Conservation (phyloP, 1,284 basidiomycete species). For the Athelia sp. region DNA sequence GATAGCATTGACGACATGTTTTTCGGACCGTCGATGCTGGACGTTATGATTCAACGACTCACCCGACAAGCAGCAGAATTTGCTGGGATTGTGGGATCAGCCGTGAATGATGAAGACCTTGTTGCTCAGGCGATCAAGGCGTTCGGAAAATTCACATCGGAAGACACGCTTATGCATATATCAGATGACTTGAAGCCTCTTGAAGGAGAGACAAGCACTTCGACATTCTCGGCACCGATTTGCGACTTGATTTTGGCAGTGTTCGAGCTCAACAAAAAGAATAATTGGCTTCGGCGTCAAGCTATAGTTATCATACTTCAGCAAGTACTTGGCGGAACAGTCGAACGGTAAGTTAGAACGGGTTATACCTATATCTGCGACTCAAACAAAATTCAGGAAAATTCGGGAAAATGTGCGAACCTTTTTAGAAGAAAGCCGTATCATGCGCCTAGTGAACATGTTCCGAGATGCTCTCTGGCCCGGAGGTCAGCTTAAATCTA, state of each 20-base stretch:
- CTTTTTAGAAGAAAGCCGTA: slow-evolving; percentile 58
- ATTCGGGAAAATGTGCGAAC: slow-evolving; percentile 73
- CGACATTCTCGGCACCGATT: slow-evolving; percentile 87
- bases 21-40: slow-evolving; percentile 90
- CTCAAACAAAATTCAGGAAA: slow-evolving; percentile 52
- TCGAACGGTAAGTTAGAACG: slow-evolving; percentile 78
- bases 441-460: slow-evolving; percentile 61
- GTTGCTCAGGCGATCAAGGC: slow-evolving; percentile 73
- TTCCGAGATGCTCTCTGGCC: slow-evolving; percentile 83
- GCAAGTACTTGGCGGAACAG: slow-evolving; percentile 91
- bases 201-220: slow-evolving; percentile 82
- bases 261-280: slow-evolving; percentile 92
- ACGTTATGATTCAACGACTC: slow-evolving; percentile 86
- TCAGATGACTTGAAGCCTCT: slow-evolving; percentile 72
- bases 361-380: not conserved
- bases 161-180: slow-evolving; percentile 64
- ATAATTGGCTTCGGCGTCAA: slow-evolving; percentile 95
- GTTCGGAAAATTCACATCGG: slow-evolving; percentile 57
- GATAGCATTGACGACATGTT: slow-evolving; percentile 93
- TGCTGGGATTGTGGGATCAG: slow-evolving; percentile 74
- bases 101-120: slow-evolving; percentile 78
- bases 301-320: slow-evolving; percentile 95
- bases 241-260: slow-evolving; percentile 90
- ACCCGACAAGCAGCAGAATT: slow-evolving; percentile 87
- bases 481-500: slow-evolving; percentile 65